These are phyloP conservation scores for Macrotyloma uniflorum DNA, from an alignment of 306 rosid genomes.

Conservation along the genomic window DNA sequence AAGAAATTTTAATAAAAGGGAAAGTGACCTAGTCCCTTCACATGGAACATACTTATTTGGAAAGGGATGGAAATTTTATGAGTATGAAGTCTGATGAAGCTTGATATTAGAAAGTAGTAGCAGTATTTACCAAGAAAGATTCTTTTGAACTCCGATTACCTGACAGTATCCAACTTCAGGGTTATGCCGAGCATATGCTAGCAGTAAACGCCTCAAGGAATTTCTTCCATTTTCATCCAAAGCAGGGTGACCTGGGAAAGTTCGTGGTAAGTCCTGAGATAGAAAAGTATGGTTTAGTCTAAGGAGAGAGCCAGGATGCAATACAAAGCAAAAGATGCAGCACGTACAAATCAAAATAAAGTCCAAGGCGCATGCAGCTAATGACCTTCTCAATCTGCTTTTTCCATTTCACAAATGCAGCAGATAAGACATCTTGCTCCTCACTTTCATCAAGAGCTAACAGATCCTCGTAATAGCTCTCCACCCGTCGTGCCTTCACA, in stretches of 20 bases:
- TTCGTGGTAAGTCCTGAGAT: constrained; percentile 92
- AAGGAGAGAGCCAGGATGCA: constrained; percentile 58
- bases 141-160: constrained; percentile 55
- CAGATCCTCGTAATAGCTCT: constrained; percentile 75
- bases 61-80: constrained; percentile 24
- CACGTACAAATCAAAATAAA: constrained; percentile 91
- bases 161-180: constrained; percentile 96
- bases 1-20: constrained; percentile 4
- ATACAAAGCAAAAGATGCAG: constrained; percentile 70
- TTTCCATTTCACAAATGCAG: constrained; percentile 77
- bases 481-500: constrained; percentile 77
- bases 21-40: constrained; percentile 2
- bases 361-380: constrained; percentile 92
- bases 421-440: constrained; percentile 53
- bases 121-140: constrained; percentile 32
- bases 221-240: constrained; percentile 82
- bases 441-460: constrained; percentile 59
- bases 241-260: constrained; percentile 99
- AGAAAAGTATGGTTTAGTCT: constrained; percentile 44
- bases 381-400: constrained; percentile 99
- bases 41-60: constrained; percentile 24
- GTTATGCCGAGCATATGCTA: constrained; percentile 93
- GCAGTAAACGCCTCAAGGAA: constrained; percentile 86
- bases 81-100: constrained; percentile 3
- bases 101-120: constrained; percentile 32